Evolutionary conservation across 768 basidiomycete species (phyloP).

Genomic region (Tricholomella constricta): DNA sequence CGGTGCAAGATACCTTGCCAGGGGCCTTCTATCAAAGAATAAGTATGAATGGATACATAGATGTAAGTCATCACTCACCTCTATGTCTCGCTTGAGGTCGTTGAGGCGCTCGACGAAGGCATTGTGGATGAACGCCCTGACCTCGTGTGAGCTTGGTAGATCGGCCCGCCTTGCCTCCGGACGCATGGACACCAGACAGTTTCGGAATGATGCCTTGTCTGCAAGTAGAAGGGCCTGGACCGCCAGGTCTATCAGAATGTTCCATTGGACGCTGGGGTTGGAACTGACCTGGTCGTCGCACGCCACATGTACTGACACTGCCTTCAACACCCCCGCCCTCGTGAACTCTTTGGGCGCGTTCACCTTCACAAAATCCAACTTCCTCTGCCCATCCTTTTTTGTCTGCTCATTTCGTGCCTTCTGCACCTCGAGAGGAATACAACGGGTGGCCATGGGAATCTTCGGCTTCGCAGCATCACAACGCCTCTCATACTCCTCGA

Average conservation of each 20-base stretch:
- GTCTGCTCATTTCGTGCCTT: background rate
- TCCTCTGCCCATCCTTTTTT: background rate
- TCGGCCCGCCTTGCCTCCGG: slow-evolving; percentile 1
- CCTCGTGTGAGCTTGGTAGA: slow-evolving; percentile 12
- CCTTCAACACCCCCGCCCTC: slow-evolving; percentile 7
- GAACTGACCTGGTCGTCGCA: slow-evolving; percentile 16
- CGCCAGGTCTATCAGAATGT: background rate
- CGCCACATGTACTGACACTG: slow-evolving; percentile 12
- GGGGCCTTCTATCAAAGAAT: slow-evolving; percentile 12
- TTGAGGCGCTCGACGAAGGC: background rate
- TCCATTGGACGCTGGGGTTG: too few species aligned
- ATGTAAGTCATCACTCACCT: background rate
- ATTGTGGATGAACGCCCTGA: slow-evolving; percentile 6
- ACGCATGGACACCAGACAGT: slow-evolving; percentile 9
- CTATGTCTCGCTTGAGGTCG: background rate
- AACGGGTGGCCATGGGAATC: background rate
- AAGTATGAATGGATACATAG: too few species aligned
- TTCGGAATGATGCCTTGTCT: slow-evolving; percentile 3
- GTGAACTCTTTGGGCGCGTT: slow-evolving; percentile 15
- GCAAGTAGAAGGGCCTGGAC: background rate
- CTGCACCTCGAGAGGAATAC: background rate
- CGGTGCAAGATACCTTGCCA: slow-evolving; percentile 19
- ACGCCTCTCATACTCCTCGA: background rate
- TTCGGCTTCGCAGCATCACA: background rate
- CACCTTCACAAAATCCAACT: slow-evolving; percentile 1